Percentiles rank a stretch among this genome's conserved stretches.
These are phyloP conservation scores for Phlyctochytrium planicorne DNA, from an alignment of 192 early-diverging fungal genomes.

Conservation along the genomic window DNA sequence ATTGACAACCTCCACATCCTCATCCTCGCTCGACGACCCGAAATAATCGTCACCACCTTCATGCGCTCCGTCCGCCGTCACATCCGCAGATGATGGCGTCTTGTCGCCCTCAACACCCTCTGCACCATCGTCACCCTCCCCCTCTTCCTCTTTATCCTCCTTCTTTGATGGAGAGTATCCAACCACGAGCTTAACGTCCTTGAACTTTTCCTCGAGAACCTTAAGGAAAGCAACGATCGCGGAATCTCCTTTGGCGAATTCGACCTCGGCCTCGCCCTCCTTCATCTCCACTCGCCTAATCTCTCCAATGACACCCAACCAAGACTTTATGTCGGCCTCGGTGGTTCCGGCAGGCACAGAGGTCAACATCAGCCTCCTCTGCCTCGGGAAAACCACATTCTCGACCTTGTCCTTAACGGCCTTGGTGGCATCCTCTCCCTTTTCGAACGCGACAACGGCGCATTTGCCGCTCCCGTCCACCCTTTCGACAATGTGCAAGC, in stretches of 20 bases:
- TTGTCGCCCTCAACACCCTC: neutral
- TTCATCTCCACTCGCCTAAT: conserved; percentile 25
- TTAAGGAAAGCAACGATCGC: conserved; percentile 25
- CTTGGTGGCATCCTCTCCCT: conserved; percentile 36
- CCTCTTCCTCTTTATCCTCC: neutral
- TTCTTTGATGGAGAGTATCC: neutral
- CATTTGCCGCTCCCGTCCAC: conserved; percentile 18
- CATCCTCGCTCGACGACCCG: too few species aligned
- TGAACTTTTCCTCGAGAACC: conserved; percentile 13
- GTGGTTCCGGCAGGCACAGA: conserved; percentile 3
- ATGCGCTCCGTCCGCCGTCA: neutral
- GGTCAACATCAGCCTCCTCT: conserved; percentile 30
- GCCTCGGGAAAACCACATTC: conserved; percentile 40
- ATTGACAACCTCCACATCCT: too few species aligned
- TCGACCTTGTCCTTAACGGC: conserved; percentile 33
- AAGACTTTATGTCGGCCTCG: conserved; percentile 4
- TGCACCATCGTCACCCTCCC: neutral
- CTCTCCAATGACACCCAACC: conserved; percentile 26
- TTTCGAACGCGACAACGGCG: conserved; percentile 31
- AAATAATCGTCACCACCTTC: neutral
- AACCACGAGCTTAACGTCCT: neutral
- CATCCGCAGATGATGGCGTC: neutral
- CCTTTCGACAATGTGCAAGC: conserved; percentile 22
- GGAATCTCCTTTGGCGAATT: conserved; percentile 37
- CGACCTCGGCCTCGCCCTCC: conserved; percentile 17